phyloP scores from a whole-genome alignment of 129 eudicot genomes.

The Centaurea solstitialis region DNA sequence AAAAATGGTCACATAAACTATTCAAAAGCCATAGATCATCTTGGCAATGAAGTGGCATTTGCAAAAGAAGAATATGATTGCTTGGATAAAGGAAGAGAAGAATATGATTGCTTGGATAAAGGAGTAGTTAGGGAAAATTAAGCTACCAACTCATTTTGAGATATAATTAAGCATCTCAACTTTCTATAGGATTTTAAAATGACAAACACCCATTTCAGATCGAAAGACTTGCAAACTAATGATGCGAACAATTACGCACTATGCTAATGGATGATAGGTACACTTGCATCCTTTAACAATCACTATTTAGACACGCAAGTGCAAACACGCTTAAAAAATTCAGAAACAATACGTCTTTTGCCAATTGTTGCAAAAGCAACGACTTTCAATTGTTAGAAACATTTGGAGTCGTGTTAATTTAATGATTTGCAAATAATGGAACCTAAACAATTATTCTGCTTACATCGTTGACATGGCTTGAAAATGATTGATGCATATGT shows the following conservation, averaged over 20 bases:
- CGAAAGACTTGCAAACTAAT: conserved; percentile 10
- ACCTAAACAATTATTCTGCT: conserved; percentile 24
- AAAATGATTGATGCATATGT: conserved; percentile 26
- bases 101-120: conserved; percentile 39
- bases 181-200: conserved; percentile 18
- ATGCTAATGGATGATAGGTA: conserved; percentile 19
- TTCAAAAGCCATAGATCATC: conserved; percentile 29
- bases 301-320: conserved; percentile 11
- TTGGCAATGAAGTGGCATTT: conserved; percentile 45
- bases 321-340: not conserved
- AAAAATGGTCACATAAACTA: conserved; percentile 24
- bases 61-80: conserved; percentile 38
- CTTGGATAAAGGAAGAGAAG: conserved; percentile 37
- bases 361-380: conserved; percentile 30
- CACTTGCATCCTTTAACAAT: conserved; percentile 6
- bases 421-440: conserved; percentile 30
- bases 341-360: not conserved
- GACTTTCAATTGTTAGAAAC: conserved; percentile 12
- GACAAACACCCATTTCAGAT: conserved; percentile 9
- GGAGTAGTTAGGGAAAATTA: conserved; percentile 43
- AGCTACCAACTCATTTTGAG: conserved; percentile 32
- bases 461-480: conserved; percentile 38
- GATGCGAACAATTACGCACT: conserved; percentile 5
- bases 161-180: conserved; percentile 18
- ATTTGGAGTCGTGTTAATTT: conserved; percentile 14